These are phyloP conservation scores for Theobroma grandiflorum DNA, from an alignment of 441 rosid genomes.

Conservation along the genomic window DNA sequence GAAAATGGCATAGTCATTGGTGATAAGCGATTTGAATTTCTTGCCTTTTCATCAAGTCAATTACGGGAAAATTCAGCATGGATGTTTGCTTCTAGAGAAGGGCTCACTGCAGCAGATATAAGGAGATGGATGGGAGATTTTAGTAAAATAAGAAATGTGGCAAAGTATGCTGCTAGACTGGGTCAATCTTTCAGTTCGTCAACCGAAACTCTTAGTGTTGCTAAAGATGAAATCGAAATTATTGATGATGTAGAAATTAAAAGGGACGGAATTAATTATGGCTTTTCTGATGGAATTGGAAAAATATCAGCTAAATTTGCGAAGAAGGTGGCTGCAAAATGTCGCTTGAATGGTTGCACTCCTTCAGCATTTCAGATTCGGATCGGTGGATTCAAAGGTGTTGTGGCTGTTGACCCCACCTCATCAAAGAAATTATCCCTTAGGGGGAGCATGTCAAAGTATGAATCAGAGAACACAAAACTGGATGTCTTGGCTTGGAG, in stretches of 20 bases:
- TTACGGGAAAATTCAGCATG: slow-evolving; percentile 68
- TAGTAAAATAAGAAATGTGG: slow-evolving; percentile 60
- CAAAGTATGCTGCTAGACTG: slow-evolving; percentile 64
- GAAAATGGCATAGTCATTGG: slow-evolving; percentile 59
- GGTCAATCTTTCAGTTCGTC: slow-evolving; percentile 76
- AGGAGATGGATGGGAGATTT: slow-evolving; percentile 56
- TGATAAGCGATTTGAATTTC: slow-evolving; percentile 63
- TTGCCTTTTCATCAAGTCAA: slow-evolving; percentile 74
- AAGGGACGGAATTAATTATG: slow-evolving; percentile 27
- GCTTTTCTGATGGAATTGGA: slow-evolving; percentile 69
- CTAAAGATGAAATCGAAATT: slow-evolving; percentile 29
- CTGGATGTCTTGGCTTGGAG: slow-evolving; percentile 54
- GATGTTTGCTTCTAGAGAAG: slow-evolving; percentile 71
- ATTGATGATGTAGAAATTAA: slow-evolving; percentile 47
- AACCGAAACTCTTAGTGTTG: slow-evolving; percentile 52
- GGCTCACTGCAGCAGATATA: slow-evolving; percentile 52
- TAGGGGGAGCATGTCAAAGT: slow-evolving; percentile 55
- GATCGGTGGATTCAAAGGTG: slow-evolving; percentile 67
- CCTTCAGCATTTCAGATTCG: slow-evolving; percentile 68
- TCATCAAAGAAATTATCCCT: slow-evolving; percentile 48
- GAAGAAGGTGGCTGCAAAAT: slow-evolving; percentile 39
- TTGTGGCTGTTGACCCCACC: slow-evolving; percentile 60
- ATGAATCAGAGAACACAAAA: slow-evolving; percentile 42
- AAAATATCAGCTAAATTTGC: slow-evolving; percentile 56
- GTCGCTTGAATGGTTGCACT: slow-evolving; percentile 35